Percentiles rank a stretch among this genome's conserved stretches.
Evolutionary conservation across 2,329 filamentous ascomycete genomes (phyloP).

Genomic region (Plenodomus tracheiphilus): DNA sequence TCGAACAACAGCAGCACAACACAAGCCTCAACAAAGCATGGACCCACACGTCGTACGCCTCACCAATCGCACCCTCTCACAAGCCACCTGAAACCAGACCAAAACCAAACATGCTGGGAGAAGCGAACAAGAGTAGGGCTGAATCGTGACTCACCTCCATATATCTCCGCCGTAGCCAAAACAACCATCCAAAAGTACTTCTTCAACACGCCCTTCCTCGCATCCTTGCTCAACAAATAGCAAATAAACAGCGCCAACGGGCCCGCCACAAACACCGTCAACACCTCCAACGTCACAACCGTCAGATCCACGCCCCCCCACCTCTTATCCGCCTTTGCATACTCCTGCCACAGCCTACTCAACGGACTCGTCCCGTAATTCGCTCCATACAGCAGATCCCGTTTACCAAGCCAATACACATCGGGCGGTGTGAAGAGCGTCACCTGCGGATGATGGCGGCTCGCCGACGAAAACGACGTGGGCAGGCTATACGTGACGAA

Average conservation of each 20-base stretch:
- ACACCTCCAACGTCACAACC: conserved; percentile 62
- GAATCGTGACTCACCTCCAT: conserved; percentile 53
- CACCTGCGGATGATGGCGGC: conserved; percentile 35
- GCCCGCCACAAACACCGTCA: conserved; percentile 63
- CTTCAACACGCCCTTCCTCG: conserved; percentile 43
- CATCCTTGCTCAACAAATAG: conserved; percentile 51
- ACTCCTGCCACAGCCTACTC: conserved; percentile 65
- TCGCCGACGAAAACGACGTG: conserved; percentile 36
- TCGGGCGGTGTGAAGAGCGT: conserved; percentile 50
- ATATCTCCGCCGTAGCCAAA: conserved; percentile 65
- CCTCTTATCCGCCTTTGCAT: conserved; percentile 64
- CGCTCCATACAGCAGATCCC: conserved; percentile 61
- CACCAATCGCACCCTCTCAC: conserved; percentile 7
- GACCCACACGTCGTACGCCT: conserved; percentile 24
- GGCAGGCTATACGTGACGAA: conserved; percentile 63
- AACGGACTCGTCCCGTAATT: conserved; percentile 59
- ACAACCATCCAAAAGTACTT: conserved; percentile 59
- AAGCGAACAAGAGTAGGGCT: too few relatives aligned
- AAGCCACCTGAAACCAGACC: not conserved
- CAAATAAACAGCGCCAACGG: conserved; percentile 63
- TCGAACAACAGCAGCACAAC: conserved; percentile 22
- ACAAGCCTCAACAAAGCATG: conserved; percentile 19
- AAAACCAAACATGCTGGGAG: not conserved
- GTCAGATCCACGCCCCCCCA: conserved; percentile 64
- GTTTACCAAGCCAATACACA: conserved; percentile 58